Percentiles rank a stretch among this genome's conserved stretches.
Evolutionary conservation across 371 early-diverging fungal species (phyloP).

Genomic region (Mucor saturninus): DNA sequence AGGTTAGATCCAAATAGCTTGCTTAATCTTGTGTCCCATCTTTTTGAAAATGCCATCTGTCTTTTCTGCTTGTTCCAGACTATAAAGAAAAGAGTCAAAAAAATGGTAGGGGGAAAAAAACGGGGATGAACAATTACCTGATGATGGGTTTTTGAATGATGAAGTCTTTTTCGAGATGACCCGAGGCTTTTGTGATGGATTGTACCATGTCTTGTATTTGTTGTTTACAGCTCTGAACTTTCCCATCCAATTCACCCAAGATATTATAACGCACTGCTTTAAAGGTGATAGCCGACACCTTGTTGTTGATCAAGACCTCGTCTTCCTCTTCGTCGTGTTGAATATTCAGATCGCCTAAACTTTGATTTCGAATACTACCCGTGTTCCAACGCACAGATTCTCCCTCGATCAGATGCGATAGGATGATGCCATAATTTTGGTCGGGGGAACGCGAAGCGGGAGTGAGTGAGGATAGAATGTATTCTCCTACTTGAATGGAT

Average conservation of each 20-base stretch:
- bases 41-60: constrained; percentile 49
- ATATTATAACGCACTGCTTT: constrained; percentile 52
- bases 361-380: constrained; percentile 61
- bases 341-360: constrained; percentile 36
- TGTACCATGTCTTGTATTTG: constrained; percentile 42
- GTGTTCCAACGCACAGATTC: constrained; percentile 63
- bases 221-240: constrained; percentile 38
- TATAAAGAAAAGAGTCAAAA: not conserved
- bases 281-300: constrained; percentile 30
- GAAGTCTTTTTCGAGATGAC: constrained; percentile 29
- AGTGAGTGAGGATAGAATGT: constrained; percentile 54
- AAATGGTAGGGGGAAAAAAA: too few species aligned
- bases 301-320: constrained; percentile 1
- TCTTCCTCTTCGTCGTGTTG: constrained; percentile 4
- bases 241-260: constrained; percentile 45
- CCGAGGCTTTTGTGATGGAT: constrained; percentile 31
- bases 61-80: constrained; percentile 51
- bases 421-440: constrained; percentile 65
- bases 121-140: constrained; percentile 17
- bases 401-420: constrained; percentile 54
- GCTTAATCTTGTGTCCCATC: constrained; percentile 49
- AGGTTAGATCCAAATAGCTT: constrained; percentile 46
- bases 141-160: constrained; percentile 44
- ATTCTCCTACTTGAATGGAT: constrained; percentile 66
- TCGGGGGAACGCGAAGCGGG: constrained; percentile 43